A percentile compares a stretch with the other conserved stretches of the same genome.
Evolutionary conservation across 164 flowering plant species (phyloP).

Genomic region (Santalum album): DNA sequence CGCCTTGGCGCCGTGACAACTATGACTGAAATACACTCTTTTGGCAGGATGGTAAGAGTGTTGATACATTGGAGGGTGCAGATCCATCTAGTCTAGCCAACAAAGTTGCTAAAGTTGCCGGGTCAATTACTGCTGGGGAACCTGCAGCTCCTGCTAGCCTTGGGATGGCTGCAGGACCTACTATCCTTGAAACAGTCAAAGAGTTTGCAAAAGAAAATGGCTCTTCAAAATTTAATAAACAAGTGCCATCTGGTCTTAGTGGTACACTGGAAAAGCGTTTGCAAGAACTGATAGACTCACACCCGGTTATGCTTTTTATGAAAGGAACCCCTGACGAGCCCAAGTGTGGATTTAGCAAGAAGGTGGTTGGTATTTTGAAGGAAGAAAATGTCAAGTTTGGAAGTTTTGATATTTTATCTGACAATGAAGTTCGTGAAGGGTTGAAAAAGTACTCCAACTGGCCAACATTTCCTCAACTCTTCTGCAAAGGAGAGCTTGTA

Average conservation of each 20-base stretch:
- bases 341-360: conserved; percentile 79
- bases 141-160: conserved; percentile 67
- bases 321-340: conserved; percentile 88
- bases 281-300: conserved; percentile 54
- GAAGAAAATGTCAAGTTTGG: conserved; percentile 74
- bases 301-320: conserved; percentile 82
- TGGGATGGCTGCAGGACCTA: background rate
- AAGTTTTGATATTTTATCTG: conserved; percentile 72
- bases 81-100: conserved; percentile 88
- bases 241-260: conserved; percentile 17
- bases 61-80: conserved; percentile 85
- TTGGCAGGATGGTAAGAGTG: conserved; percentile 63
- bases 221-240: conserved; percentile 19
- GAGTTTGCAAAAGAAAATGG: conserved; percentile 36
- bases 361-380: conserved; percentile 69
- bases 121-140: conserved; percentile 34
- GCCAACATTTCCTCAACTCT: conserved; percentile 96
- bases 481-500: conserved; percentile 84
- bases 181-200: background rate
- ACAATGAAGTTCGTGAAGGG: conserved; percentile 82
- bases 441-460: conserved; percentile 80
- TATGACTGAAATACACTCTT: background rate
- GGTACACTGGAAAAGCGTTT: conserved; percentile 40
- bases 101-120: conserved; percentile 81
- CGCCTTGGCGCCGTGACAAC: too few species aligned